These are phyloP conservation scores for Talaromyces stipitatus DNA, from an alignment of 495 filamentous ascomycete genomes.

Conservation along the genomic window DNA sequence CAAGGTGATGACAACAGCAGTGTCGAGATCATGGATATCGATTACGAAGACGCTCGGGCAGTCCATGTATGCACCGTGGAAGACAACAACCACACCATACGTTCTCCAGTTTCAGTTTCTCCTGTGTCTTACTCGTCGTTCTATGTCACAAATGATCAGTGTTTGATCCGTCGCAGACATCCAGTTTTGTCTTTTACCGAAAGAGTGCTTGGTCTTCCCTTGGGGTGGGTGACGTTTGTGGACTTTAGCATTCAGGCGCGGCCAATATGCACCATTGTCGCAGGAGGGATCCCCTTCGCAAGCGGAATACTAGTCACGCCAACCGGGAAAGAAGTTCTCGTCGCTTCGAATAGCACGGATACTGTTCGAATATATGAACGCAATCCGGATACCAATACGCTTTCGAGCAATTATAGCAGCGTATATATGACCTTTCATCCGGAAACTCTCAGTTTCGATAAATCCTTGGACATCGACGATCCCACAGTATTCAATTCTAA, in stretches of 20 bases:
- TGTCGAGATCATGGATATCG: conserved; percentile 5
- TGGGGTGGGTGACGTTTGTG: conserved; percentile 3
- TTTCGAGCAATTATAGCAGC: background rate
- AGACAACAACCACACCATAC: conserved; percentile 1
- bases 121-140: conserved; percentile 5
- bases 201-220: background rate
- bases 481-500: background rate
- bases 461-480: background rate
- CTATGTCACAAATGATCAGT: conserved; percentile 6
- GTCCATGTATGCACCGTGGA: background rate
- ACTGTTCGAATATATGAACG: conserved; percentile 3
- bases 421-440: conserved; percentile 5
- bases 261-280: conserved; percentile 1
- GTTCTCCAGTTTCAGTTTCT: conserved; percentile 1
- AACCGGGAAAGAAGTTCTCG: conserved; percentile 4
- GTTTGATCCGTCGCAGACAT: background rate
- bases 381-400: background rate
- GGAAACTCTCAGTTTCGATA: conserved; percentile 1
- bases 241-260: background rate
- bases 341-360: conserved; percentile 5
- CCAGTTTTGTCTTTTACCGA: conserved; percentile 6
- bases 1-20: background rate
- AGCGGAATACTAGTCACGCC: conserved; percentile 7
- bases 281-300: conserved; percentile 2
- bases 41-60: conserved; percentile 3